Evolutionary conservation across 2,329 filamentous ascomycete species (phyloP), one percentile per base, ranked within the genome.

Genomic region (Dactylellina drechsleri): DNA sequence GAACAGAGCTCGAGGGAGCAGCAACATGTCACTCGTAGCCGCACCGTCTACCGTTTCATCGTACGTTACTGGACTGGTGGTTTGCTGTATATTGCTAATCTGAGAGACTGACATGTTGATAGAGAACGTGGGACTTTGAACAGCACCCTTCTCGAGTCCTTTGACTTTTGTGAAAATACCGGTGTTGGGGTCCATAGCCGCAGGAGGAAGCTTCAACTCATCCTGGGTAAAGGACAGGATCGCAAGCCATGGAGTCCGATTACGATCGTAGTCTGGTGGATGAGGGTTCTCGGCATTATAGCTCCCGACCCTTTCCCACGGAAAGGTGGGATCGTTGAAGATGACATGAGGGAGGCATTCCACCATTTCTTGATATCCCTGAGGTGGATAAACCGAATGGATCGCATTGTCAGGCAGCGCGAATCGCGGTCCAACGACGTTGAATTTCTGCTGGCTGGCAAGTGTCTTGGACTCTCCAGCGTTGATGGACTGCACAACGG

Each of bases 281-380:
- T 66, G 61, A 52, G 61, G 13, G 52, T 52, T 74, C 10, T 36
- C 31, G 31, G 31, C 31, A 10, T 36, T 36, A 0, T 66, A 66
- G 16, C 78, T 81, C 0, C 74, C 81, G 0, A 77, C 15, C 0
- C 83, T 72, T 76, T 83, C 82, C 84, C 84, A 85, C 0, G 84
- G 84, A 0, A 85, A 73, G 64, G 82, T 80, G 0, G 83, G 82
- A 70, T 85, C 83, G 0, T 77, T 83, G 18, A 85, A 79, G 3
- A 85, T 82, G 0, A 85, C 76, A 76, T 85, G 84, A 0, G 84
- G 84, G 2, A 85, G 76, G 0, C 82, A 80, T 0, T 78, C 41
- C 3, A 65, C 67, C 0, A 79, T 68, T n/a, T 82, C 84, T 0
- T 72, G 47, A 58, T 84, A 80, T 0, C 83, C 84, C 0, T 78